phyloP scores from a whole-genome alignment of 2,329 filamentous ascomycete genomes.

The Diaporthe helianthi region DNA sequence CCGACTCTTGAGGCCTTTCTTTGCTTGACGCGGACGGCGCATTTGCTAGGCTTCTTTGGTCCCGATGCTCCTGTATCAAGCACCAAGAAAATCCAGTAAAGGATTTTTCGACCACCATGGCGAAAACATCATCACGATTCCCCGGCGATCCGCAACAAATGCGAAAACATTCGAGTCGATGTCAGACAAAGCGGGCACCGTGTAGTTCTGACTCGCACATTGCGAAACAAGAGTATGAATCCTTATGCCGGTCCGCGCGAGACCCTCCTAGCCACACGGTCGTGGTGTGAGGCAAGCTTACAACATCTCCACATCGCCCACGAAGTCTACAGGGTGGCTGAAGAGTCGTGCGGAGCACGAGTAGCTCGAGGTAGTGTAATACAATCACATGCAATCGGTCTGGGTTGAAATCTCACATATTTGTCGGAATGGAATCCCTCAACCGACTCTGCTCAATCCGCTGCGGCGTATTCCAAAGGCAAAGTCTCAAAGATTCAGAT shows the following conservation, averaged over 20 bases:
- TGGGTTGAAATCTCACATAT: too few relatives aligned
- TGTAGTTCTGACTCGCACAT: not conserved
- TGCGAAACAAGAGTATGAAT: slow-evolving; percentile 12
- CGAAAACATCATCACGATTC: not conserved
- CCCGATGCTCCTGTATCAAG: slow-evolving; percentile 44
- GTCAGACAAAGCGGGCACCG: not conserved
- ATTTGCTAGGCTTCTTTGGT: slow-evolving; percentile 67
- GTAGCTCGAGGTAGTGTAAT: not conserved
- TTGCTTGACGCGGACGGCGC: slow-evolving; percentile 62
- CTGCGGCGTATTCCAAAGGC: not conserved
- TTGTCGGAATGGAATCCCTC: not conserved
- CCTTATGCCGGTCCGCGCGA: not conserved
- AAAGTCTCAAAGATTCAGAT: not conserved
- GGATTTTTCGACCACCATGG: not conserved
- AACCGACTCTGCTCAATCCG: too few relatives aligned
- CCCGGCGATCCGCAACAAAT: not conserved
- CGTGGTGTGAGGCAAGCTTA: too few relatives aligned
- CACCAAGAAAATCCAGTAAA: slow-evolving; percentile 37
- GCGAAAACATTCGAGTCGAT: too few relatives aligned
- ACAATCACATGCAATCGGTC: not conserved
- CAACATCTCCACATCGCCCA: not conserved
- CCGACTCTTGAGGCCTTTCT: slow-evolving; percentile 53
- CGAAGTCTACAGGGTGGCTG: not conserved
- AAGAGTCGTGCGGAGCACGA: not conserved
- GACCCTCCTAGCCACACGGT: not conserved